Base-by-base conservation (phyloP, 805 yeast species). In the Schizosaccharomyces octosporus region DNA sequence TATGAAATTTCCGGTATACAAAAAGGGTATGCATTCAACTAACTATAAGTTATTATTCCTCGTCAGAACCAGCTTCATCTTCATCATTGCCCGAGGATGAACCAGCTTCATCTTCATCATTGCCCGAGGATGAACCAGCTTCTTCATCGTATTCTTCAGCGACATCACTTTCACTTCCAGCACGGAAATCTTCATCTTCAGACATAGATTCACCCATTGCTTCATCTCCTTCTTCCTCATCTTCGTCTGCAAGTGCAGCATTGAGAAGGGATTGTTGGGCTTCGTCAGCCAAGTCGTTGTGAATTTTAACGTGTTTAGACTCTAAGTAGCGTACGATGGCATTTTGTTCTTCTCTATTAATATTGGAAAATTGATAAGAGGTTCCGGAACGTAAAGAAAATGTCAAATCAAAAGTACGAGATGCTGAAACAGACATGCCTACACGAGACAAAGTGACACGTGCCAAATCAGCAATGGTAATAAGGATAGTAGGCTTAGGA, bases 401-500 rank as follows among this genome's bases (percentile, higher is more conserved):
- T 66, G 90, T 93, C 74, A 93, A 74, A 72, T 93, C 99, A 72
- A 93, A 93, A 0, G 97, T 93, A 69, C 95, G 81, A 39, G 94
- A 84, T 1, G 86, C 79, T 2, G 83, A 74, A 0, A 87, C 77
- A 0, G 88, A 82, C 59, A 81, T 81, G 9, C 95, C 95, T 9
- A 93, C 85, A 72, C 99, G 83, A 3, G 96, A 85, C 74, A 93
- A 84, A 45, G 85, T 81, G 41, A 93, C 81, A 51, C 77, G 78
- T 61, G 82, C 75, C 48, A 93, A 80, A 67, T 93, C 97, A 0
- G 85, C 75, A 71, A 81, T 85, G 62, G 97, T 95, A 65, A 93
- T 85, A 71, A 85, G 85, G 51, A 93, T 81, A 0, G 97, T 88
- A 57, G 98, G 96, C 71, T 93, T 93, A 29, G 96, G 88, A 59